These are phyloP conservation scores for Dimargaris cristalligena DNA, from an alignment of 192 early-diverging fungal genomes.

Conservation along the genomic window DNA sequence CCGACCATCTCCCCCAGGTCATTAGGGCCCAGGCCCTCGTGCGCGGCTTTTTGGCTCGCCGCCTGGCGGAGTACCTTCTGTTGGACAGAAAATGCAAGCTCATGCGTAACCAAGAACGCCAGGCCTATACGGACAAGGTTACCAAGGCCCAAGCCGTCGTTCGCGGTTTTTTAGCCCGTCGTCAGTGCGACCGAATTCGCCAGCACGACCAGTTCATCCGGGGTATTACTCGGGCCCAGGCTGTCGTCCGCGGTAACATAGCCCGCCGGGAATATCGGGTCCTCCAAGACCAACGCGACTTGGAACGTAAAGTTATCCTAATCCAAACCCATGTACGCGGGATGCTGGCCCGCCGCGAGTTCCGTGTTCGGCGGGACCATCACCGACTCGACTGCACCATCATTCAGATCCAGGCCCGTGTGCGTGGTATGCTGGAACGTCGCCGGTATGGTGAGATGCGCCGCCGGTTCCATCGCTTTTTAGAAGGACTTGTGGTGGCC, in stretches of 20 bases:
- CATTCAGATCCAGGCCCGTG: slow-evolving; percentile 35
- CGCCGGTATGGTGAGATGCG: slow-evolving; percentile 31
- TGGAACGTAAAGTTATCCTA: slow-evolving; percentile 15
- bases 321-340: slow-evolving; percentile 21
- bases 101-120: not conserved
- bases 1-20: not conserved
- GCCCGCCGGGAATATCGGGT: too few species aligned
- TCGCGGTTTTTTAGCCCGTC: slow-evolving; percentile 43
- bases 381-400: too few species aligned
- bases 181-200: slow-evolving; percentile 17
- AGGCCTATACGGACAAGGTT: slow-evolving; percentile 20
- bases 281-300: slow-evolving; percentile 17
- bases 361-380: slow-evolving; percentile 29
- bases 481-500: slow-evolving; percentile 16
- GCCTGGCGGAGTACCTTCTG: slow-evolving; percentile 23
- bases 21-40: slow-evolving; percentile 22
- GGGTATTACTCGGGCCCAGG: slow-evolving; percentile 15
- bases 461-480: slow-evolving; percentile 16
- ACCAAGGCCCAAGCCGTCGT: slow-evolving; percentile 42
- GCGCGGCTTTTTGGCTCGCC: slow-evolving; percentile 28
- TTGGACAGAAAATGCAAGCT: slow-evolving; percentile 16
- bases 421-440: slow-evolving; percentile 37
- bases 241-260: slow-evolving; percentile 15
- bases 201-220: slow-evolving; percentile 19
- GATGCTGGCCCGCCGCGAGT: too few species aligned